Conservation (phyloP, 2,329 filamentous ascomycete species). For the Chaetomium globosum region DNA sequence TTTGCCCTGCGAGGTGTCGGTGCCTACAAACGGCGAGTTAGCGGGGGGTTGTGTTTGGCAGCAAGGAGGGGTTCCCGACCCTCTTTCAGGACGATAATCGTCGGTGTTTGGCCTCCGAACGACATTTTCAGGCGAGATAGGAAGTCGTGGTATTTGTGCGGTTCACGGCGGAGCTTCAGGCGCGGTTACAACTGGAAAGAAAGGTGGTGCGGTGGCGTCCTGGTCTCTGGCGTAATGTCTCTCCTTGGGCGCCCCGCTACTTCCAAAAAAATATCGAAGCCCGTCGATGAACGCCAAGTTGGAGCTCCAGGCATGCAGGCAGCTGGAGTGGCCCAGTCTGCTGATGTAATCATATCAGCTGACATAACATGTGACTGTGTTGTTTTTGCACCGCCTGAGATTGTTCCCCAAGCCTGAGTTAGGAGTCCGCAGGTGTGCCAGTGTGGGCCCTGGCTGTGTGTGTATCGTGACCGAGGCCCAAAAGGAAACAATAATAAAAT, state of each 20-base stretch:
- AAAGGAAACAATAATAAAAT: not conserved
- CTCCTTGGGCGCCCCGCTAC: slow-evolving; percentile 22
- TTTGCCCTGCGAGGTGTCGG: slow-evolving; percentile 95
- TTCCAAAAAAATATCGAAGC: slow-evolving; percentile 37
- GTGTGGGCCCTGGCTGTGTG: too few species aligned
- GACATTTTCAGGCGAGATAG: slow-evolving; percentile 33
- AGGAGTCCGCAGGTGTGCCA: too few species aligned
- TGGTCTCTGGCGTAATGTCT: slow-evolving; percentile 15
- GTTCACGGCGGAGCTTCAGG: slow-evolving; percentile 24
- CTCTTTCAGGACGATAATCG: slow-evolving; percentile 41
- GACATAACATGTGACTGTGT: not conserved
- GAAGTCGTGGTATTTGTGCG: slow-evolving; percentile 45
- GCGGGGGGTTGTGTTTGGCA: slow-evolving; percentile 19
- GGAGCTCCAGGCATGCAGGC: slow-evolving; percentile 7
- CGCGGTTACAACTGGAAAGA: slow-evolving; percentile 16
- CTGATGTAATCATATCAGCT: not conserved
- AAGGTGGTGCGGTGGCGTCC: slow-evolving; percentile 19
- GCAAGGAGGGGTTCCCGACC: slow-evolving; percentile 37
- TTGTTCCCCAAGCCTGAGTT: too few species aligned
- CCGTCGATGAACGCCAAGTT: slow-evolving; percentile 19
- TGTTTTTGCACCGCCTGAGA: too few species aligned
- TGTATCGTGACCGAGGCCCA: not conserved
- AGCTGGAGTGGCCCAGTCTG: not conserved
- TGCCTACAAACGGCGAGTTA: slow-evolving; percentile 56
- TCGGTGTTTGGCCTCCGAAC: slow-evolving; percentile 40